A percentile compares a stretch with the other conserved stretches of the same genome.
These are phyloP conservation scores for Yamadazyma kitorensis DNA, from an alignment of 805 yeast genomes.

Conservation along the genomic window DNA sequence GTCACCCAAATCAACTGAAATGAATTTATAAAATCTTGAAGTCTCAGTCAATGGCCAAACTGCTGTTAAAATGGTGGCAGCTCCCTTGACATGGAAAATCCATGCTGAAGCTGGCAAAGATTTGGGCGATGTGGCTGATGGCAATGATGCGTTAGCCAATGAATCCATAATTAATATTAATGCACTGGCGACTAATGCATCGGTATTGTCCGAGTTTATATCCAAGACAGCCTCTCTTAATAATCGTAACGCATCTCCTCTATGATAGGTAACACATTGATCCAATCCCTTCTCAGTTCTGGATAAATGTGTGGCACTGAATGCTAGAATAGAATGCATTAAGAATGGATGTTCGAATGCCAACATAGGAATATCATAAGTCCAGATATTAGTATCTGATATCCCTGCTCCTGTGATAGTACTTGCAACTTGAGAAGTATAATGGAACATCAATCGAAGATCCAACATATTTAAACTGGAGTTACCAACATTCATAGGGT, in stretches of 20 bases:
- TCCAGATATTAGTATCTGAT: conserved; percentile 83
- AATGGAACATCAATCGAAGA: conserved; percentile 80
- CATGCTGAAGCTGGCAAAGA: conserved; percentile 91
- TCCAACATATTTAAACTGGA: conserved; percentile 64
- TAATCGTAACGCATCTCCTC: conserved; percentile 81
- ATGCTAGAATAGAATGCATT: conserved; percentile 89
- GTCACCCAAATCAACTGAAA: conserved; percentile 85
- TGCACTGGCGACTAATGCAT: conserved; percentile 91
- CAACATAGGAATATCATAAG: conserved; percentile 78
- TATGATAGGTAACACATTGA: conserved; percentile 77
- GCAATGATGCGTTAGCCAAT: conserved; percentile 81
- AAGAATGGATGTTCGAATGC: conserved; percentile 87
- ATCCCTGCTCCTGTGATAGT: conserved; percentile 91
- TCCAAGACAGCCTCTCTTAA: conserved; percentile 83
- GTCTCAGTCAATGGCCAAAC: conserved; percentile 80
- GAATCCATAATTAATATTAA: conserved; percentile 89
- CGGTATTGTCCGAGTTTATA: conserved; percentile 81
- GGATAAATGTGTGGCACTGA: conserved; percentile 88
- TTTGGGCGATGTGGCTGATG: conserved; percentile 45
- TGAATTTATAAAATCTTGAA: conserved; percentile 42
- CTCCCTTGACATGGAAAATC: conserved; percentile 96
- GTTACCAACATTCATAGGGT: conserved; percentile 9
- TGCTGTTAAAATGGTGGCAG: conserved; percentile 91
- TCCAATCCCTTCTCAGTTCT: conserved; percentile 73
- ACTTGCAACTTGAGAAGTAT: conserved; percentile 77